These are phyloP conservation scores for Penicillium canescens DNA, from an alignment of 495 filamentous ascomycete genomes.

Conservation along the genomic window DNA sequence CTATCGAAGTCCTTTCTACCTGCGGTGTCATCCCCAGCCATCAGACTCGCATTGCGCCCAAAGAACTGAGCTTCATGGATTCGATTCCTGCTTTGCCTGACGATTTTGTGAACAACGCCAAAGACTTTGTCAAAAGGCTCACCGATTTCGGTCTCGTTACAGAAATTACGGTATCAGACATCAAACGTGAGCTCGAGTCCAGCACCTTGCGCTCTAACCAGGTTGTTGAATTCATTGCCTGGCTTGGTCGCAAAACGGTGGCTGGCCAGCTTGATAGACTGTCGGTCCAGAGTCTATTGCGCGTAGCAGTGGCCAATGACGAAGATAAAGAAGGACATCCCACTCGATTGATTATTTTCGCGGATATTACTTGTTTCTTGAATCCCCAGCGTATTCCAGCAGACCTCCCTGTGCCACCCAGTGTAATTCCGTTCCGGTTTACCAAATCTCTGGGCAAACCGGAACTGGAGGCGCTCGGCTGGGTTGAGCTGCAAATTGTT, in stretches of 20 bases:
- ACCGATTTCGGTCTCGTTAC: conserved; percentile 77
- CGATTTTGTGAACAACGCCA: conserved; percentile 60
- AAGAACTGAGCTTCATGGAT: conserved; percentile 85
- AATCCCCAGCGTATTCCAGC: conserved; percentile 73
- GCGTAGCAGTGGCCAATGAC: conserved; percentile 78
- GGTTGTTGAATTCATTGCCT: conserved; percentile 76
- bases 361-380: conserved; percentile 71
- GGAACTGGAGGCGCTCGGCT: conserved; percentile 76
- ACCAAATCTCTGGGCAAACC: conserved; percentile 59
- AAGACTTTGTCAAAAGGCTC: conserved; percentile 73
- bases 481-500: conserved; percentile 76
- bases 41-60: conserved; percentile 74
- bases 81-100: conserved; percentile 86
- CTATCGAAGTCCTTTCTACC: conserved; percentile 85
- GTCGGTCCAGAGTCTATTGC: conserved; percentile 65
- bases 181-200: conserved; percentile 73
- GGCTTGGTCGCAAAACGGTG: conserved; percentile 68
- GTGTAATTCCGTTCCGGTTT: conserved; percentile 78
- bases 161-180: conserved; percentile 82
- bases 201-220: conserved; percentile 76
- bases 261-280: conserved; percentile 65
- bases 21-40: conserved; percentile 77
- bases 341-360: conserved; percentile 71
- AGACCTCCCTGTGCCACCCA: conserved; percentile 79
- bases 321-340: conserved; percentile 58